Percentiles rank a stretch among this genome's conserved stretches.
These are phyloP conservation scores for Byssothecium circinans DNA, from an alignment of 2,329 filamentous ascomycete species.

Conservation along the genomic window DNA sequence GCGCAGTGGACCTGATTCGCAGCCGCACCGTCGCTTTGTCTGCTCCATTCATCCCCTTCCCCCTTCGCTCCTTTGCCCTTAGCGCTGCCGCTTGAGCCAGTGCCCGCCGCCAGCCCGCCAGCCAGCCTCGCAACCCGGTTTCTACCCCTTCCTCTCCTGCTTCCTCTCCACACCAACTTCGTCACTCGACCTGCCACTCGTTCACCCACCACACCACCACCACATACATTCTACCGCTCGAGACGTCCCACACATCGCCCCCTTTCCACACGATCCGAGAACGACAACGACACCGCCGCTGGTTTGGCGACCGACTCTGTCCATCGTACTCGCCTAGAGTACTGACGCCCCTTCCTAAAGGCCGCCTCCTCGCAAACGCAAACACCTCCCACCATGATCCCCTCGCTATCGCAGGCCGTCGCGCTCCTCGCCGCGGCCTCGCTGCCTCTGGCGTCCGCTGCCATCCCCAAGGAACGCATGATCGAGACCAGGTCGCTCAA, in stretches of 20 bases:
- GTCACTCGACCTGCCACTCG: constrained; percentile 1
- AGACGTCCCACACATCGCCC: neutral
- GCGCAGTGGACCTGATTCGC: neutral
- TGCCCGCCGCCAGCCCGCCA: neutral
- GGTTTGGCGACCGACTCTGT: constrained; percentile 38
- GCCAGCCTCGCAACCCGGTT: neutral
- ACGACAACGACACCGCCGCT: constrained; percentile 26
- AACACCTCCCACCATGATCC: constrained; percentile 32
- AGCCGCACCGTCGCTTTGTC: neutral
- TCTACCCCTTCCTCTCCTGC: neutral
- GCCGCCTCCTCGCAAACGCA: constrained; percentile 8
- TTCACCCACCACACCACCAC: neutral
- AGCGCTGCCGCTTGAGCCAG: neutral
- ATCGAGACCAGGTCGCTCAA: constrained; percentile 84
- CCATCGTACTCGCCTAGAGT: too few species aligned
- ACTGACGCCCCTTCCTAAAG: constrained; percentile 34
- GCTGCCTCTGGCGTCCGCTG: constrained; percentile 56
- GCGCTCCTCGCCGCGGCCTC: constrained; percentile 40
- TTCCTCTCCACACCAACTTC: neutral
- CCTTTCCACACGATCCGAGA: neutral
- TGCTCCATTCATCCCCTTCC: neutral
- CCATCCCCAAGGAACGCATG: constrained; percentile 56
- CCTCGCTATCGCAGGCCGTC: constrained; percentile 35
- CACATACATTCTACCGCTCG: too few species aligned
- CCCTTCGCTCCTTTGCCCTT: neutral